A percentile compares a stretch with the other conserved stretches of the same genome.
phyloP scores from a whole-genome alignment of 176 grass and related monocot species.

The Bolboschoenus planiculmis region DNA sequence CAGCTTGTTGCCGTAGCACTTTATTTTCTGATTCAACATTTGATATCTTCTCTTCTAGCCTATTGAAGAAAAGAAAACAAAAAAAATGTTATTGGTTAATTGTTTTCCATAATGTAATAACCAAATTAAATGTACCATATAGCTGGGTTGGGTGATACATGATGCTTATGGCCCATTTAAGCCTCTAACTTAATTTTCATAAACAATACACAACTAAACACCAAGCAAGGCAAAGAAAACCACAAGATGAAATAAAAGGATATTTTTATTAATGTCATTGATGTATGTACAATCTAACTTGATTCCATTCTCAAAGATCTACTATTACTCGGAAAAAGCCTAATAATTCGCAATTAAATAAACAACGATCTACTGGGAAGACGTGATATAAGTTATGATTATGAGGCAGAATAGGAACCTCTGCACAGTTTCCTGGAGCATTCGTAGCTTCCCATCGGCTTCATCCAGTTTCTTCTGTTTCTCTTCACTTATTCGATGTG shows the following conservation, averaged over 20 bases:
- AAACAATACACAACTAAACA: slow-evolving; percentile 9
- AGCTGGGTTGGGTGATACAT: neutral
- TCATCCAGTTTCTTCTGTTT: slow-evolving; percentile 77
- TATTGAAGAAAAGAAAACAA: slow-evolving; percentile 37
- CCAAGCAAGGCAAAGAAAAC: neutral
- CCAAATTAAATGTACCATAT: neutral
- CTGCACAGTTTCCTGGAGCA: slow-evolving; percentile 76
- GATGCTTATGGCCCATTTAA: slow-evolving; percentile 1
- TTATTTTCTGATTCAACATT: slow-evolving; percentile 99
- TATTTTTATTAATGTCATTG: slow-evolving; percentile 21
- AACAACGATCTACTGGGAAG: slow-evolving; percentile 8
- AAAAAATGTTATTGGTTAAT: slow-evolving; percentile 4
- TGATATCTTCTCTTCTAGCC: slow-evolving; percentile 93
- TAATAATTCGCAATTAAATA: neutral
- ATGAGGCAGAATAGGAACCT: slow-evolving; percentile 45
- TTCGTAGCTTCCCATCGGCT: slow-evolving; percentile 63
- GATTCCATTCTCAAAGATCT: neutral
- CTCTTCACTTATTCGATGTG: slow-evolving; percentile 59
- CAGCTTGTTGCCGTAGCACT: slow-evolving; percentile 97
- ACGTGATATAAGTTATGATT: neutral
- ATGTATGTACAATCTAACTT: slow-evolving; percentile 18
- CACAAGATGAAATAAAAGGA: slow-evolving; percentile 13
- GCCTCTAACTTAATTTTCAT: slow-evolving; percentile 7
- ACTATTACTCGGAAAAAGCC: neutral
- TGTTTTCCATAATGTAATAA: slow-evolving; percentile 4